Evolutionary conservation across 805 yeast species (phyloP), one percentile per base, ranked within the genome.

Genomic region (Yamadazyma sp.): DNA sequence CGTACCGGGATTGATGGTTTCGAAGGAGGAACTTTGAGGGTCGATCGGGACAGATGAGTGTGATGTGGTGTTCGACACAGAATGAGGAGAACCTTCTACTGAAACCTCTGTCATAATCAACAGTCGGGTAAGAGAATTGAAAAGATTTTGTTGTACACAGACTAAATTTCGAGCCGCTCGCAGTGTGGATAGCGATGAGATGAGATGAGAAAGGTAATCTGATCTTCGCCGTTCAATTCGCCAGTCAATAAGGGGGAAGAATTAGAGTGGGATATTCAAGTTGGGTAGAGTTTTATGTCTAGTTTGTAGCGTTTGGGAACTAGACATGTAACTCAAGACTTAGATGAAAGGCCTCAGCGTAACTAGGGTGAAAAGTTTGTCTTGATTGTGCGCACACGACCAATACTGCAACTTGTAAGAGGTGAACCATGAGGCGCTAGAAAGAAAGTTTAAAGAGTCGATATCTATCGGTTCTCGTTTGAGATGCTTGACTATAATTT

Each of bases 81-180:
- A n/a, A n/a, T n/a, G n/a, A n/a, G n/a, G 17, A 19, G 23, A 11
- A 11, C 13, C 6, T 9, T 19, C 33, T 20, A 30, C 6, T 3
- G 33, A 17, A n/a, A 17, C 33, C 33, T 32, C 36, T 18, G 29
- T 32, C 29, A 24, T 32, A 16, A 5, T 25, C n/a, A 4, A 24
- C 18, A 12, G 29, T 16, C 6, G 10, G 17, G 14, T 13, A 34
- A 12, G 22, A 35, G 15, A 20, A 15, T 14, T 28, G 33, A 35
- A 28, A 35, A 28, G 32, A 27, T 34, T 34, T 34, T 27, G 31
- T 17, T 35, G 33, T 28, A 35, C 18, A 13, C 26, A 18, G 28
- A 28, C 18, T 35, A 35, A 27, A 18, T 38, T 38, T 38, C 37
- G 37, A 38, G 41, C 41, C 41, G 41, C 41, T 38, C 28, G 15